Conservation (phyloP, 805 yeast genomes). For the Ascoidea rubescens region DNA sequence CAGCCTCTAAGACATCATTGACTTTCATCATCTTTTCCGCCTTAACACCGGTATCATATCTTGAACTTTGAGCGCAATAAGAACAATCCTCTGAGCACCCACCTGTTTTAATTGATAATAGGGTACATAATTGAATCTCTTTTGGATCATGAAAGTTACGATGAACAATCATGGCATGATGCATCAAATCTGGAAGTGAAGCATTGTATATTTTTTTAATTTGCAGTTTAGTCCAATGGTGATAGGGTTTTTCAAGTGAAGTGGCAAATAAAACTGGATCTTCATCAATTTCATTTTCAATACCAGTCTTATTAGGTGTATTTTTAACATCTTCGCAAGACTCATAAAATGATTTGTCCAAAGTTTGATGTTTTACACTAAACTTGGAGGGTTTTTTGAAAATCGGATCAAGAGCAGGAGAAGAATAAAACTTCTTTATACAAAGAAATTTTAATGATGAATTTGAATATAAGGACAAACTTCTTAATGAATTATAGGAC, state of each 20-base stretch:
- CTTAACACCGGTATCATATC: constrained; percentile 56
- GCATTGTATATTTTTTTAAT: constrained; percentile 46
- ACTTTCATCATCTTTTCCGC: constrained; percentile 50
- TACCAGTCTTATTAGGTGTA: too few relatives aligned
- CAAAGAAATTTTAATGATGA: too few relatives aligned
- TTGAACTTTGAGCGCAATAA: constrained; percentile 65
- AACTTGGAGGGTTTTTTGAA: too few relatives aligned
- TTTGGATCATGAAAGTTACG: constrained; percentile 52
- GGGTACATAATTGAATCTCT: constrained; percentile 63
- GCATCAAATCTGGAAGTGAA: constrained; percentile 49
- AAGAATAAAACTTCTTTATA: too few relatives aligned
- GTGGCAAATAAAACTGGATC: constrained; percentile 17
- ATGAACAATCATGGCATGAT: constrained; percentile 51
- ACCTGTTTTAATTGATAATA: constrained; percentile 63
- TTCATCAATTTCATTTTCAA: not conserved
- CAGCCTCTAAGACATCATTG: constrained; percentile 51
- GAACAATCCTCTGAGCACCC: constrained; percentile 77
- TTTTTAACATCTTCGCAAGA: too few relatives aligned
- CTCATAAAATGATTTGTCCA: too few relatives aligned
- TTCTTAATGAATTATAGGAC: too few relatives aligned
- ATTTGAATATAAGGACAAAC: too few relatives aligned
- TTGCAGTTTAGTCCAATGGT: constrained; percentile 48
- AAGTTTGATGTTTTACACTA: too few relatives aligned
- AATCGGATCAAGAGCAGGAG: too few relatives aligned
- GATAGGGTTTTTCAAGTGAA: constrained; percentile 17